Base-by-base conservation (phyloP, 768 basidiomycete species). In the Calocera viscosa region DNA sequence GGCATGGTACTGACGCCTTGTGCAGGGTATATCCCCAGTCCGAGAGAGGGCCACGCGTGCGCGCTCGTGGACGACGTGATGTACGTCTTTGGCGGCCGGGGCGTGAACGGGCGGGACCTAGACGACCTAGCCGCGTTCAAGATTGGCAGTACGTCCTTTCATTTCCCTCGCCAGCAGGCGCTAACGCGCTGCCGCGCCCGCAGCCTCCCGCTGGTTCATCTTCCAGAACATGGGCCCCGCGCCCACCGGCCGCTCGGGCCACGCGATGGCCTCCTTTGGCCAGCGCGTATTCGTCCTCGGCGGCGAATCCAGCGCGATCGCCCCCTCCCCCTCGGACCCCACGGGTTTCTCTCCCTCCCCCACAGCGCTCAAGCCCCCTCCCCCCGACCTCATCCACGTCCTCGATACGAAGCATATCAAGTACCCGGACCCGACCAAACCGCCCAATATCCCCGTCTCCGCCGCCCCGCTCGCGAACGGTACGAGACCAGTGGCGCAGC, bases 171-270 rank as follows among this genome's bases (percentile, higher is more conserved):
- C 17, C n/a, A 17, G 19, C 1, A 17, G 11, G 11, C 10, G 39
- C 68, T 60, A 10, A 60, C 26, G 2, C 53, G 19, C 17, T 64
- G 5, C 49, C 26, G 24, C 26, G 30, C 64, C 64, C 66, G 65
- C 60, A 28, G 11, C 19, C 49, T 53, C 33, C 73, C 83, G 96
- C 71, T 99, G 96, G 96, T 99, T 94, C 78, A 98, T 94, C 92
- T 99, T 99, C 80, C 94, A 97, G 77, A 96, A 97, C 74, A 99
- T 99, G 96, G 96, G 96, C 0, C 95, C 95, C 19, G 84, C 91
- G 17, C 96, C 96, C 0, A 87, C 82, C 41, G 91, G 92, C 1
- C 84, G 96, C 64, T 94, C 92, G 10, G 96, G 96, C 1, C 96
- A 99, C 77, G 91, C 95, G n/a, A 95, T 99, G 94, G 92, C 94